phyloP scores from a whole-genome alignment of 1,284 basidiomycete species.

The Ustilago sp. region DNA sequence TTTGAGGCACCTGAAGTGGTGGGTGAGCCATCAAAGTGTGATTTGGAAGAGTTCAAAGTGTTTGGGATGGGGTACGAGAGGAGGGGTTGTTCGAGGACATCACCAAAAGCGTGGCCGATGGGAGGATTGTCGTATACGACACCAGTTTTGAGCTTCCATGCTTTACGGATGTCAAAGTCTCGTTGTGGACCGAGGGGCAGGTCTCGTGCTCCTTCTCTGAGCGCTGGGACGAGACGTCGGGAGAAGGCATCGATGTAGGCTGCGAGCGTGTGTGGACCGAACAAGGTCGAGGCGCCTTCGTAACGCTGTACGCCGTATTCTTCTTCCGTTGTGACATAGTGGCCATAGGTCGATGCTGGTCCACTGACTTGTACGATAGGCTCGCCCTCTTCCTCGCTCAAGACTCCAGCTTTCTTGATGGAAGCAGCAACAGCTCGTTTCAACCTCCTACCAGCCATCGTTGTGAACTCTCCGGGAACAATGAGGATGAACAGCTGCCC shows the following conservation, averaged over 20 bases:
- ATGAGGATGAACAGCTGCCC: slow-evolving; percentile 82
- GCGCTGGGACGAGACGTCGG: slow-evolving; percentile 53
- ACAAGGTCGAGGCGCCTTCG: slow-evolving; percentile 84
- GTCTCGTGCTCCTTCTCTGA: slow-evolving; percentile 72
- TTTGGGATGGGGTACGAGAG: slow-evolving; percentile 73
- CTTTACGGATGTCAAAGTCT: slow-evolving; percentile 76
- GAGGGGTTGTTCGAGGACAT: slow-evolving; percentile 76
- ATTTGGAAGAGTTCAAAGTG: slow-evolving; percentile 63
- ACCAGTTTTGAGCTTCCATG: slow-evolving; percentile 71
- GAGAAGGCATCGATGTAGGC: slow-evolving; percentile 82
- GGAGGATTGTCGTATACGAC: slow-evolving; percentile 55
- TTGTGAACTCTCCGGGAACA: slow-evolving; percentile 79
- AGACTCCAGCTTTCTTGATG: slow-evolving; percentile 76
- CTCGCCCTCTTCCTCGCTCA: slow-evolving; percentile 71
- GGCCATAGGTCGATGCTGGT: slow-evolving; percentile 82
- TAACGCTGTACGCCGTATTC: slow-evolving; percentile 83
- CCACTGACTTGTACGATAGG: slow-evolving; percentile 71
- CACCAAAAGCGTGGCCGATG: slow-evolving; percentile 76
- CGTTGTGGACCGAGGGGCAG: slow-evolving; percentile 78
- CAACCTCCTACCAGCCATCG: slow-evolving; percentile 73
- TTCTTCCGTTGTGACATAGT: slow-evolving; percentile 79
- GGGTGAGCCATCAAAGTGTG: slow-evolving; percentile 11
- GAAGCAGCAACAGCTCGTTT: slow-evolving; percentile 77
- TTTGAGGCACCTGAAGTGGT: slow-evolving; percentile 69
- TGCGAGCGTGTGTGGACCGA: slow-evolving; percentile 82